These are phyloP conservation scores for Prunus campanulata DNA, from an alignment of 306 rosid genomes.

Conservation along the genomic window DNA sequence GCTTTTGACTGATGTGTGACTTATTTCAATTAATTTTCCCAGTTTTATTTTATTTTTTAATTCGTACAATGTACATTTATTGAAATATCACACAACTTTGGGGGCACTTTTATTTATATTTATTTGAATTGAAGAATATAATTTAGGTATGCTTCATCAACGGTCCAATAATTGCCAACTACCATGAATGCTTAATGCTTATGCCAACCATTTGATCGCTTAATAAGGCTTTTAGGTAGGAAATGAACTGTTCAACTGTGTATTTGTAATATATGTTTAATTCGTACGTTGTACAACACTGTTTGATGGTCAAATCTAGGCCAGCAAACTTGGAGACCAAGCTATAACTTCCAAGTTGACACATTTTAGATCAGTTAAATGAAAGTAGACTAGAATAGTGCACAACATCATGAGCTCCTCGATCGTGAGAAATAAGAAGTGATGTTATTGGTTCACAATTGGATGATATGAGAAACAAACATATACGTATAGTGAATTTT, in stretches of 20 bases:
- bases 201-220: background rate
- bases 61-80: background rate
- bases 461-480: no score
- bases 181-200: background rate
- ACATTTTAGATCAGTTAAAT: background rate
- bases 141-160: constrained; percentile 4
- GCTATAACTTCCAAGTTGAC: background rate
- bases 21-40: background rate
- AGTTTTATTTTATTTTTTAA: background rate
- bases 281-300: background rate
- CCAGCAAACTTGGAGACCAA: background rate
- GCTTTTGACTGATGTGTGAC: background rate
- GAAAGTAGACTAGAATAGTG: background rate
- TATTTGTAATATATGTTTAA: background rate
- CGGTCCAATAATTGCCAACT: background rate
- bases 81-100: background rate
- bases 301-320: background rate
- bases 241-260: background rate
- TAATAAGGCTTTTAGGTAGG: background rate
- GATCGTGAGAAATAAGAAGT: no score
- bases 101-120: background rate
- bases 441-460: no score
- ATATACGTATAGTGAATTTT: no score
- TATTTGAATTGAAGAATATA: background rate
- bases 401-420: no score